Percentiles rank a stretch among this genome's conserved stretches.
These are phyloP conservation scores for Rhytidiadelphus loreus DNA, from an alignment of 225 moss, liverwort and hornwort species.

Conservation along the genomic window DNA sequence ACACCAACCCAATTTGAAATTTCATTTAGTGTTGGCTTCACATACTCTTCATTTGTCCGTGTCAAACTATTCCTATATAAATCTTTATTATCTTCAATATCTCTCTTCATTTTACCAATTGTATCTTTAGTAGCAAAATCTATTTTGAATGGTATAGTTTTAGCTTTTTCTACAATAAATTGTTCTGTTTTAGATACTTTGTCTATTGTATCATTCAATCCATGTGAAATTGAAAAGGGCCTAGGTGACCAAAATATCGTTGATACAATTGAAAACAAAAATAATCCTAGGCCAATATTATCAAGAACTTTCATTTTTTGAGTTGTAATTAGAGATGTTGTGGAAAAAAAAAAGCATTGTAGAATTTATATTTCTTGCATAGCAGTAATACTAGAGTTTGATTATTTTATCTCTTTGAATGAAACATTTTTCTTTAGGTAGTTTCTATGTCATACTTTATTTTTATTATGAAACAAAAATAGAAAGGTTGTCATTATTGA, in stretches of 20 bases:
- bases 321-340: not conserved
- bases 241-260: constrained; percentile 2
- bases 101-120: not conserved
- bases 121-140: rapidly evolving
- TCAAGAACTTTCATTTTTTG: not conserved
- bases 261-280: constrained; percentile 4
- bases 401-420: too few relatives aligned
- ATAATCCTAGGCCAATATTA: not conserved
- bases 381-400: rapidly evolving
- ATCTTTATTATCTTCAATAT: not conserved
- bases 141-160: not conserved
- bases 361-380: too few relatives aligned
- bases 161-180: not conserved
- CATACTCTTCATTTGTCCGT: not conserved
- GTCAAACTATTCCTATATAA: not conserved
- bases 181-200: not conserved
- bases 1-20: not conserved
- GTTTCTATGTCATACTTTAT: rapidly evolving
- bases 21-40: not conserved
- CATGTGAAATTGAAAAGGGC: not conserved
- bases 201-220: not conserved
- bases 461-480: not conserved
- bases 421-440: too few relatives aligned
- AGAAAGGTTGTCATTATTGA: not conserved
- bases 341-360: rapidly evolving